Conservation (phyloP, 371 early-diverging fungal species). For the Mortierella sp. region DNA sequence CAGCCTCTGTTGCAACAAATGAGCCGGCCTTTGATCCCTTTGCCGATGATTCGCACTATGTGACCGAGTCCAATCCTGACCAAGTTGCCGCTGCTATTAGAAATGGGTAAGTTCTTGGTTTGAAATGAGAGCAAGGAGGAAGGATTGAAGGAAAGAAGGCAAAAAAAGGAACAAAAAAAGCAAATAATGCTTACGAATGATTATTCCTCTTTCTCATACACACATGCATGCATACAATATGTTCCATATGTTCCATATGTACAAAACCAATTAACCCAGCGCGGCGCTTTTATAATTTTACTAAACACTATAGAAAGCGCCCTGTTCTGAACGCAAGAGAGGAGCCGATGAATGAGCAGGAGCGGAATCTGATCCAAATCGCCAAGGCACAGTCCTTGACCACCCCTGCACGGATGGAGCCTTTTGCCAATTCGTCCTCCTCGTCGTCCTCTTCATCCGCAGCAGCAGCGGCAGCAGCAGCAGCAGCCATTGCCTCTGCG, state of each 20-base stretch:
- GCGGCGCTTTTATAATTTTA: neutral
- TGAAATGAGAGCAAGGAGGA: neutral
- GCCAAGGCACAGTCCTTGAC: neutral
- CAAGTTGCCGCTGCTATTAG: conserved; percentile 20
- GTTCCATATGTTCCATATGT: neutral
- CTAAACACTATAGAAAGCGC: neutral
- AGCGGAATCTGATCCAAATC: conserved; percentile 13
- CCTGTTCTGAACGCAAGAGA: neutral
- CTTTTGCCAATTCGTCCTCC: neutral
- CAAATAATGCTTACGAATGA: neutral
- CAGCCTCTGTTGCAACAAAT: neutral
- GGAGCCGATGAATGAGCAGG: conserved; percentile 11
- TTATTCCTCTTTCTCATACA: neutral
- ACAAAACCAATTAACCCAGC: neutral
- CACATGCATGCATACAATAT: neutral
- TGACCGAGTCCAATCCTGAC: conserved; percentile 11
- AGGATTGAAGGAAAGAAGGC: too few relatives aligned
- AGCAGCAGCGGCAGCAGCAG: neutral
- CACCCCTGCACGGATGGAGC: neutral
- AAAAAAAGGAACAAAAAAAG: too few relatives aligned
- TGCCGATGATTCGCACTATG: conserved; percentile 23
- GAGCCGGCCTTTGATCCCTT: conserved; percentile 31
- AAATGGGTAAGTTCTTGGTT: conserved; percentile 24
- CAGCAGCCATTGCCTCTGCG: neutral
- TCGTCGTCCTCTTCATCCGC: conserved; percentile 8